Conservation (phyloP, 805 yeast species). For the Saccharomycopsis amapae region DNA sequence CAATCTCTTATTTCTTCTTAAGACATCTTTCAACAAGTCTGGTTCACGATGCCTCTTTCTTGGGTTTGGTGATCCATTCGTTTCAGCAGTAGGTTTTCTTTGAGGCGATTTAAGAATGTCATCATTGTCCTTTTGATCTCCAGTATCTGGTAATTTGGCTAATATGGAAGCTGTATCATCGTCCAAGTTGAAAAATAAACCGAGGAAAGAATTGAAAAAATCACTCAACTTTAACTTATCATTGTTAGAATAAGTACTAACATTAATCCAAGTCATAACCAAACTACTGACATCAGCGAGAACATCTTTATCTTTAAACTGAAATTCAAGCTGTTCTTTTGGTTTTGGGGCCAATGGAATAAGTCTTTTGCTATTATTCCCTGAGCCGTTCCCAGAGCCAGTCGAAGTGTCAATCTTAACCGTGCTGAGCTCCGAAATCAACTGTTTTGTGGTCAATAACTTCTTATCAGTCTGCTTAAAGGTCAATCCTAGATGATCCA, state of each 20-base stretch:
- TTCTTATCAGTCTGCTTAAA: slow-evolving; percentile 97
- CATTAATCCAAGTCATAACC: slow-evolving; percentile 47
- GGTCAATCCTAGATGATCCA: slow-evolving; percentile 92
- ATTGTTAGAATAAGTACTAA: slow-evolving; percentile 50
- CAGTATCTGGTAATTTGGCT: slow-evolving; percentile 10
- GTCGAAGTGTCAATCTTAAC: slow-evolving; percentile 66
- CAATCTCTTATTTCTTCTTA: slow-evolving; percentile 34
- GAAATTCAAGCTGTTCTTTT: slow-evolving; percentile 47
- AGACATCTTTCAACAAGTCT: slow-evolving; percentile 45
- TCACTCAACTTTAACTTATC: slow-evolving; percentile 60
- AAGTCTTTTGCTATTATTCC: slow-evolving; percentile 38
- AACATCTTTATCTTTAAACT: slow-evolving; percentile 49
- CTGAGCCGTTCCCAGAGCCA: slow-evolving; percentile 81
- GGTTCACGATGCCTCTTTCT: slow-evolving; percentile 37
- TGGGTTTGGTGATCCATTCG: slow-evolving; percentile 21
- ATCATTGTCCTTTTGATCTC: slow-evolving; percentile 22
- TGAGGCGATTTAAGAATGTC: slow-evolving; percentile 3
- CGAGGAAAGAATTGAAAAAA: slow-evolving; percentile 54
- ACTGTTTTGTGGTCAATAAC: slow-evolving; percentile 77
- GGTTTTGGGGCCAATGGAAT: slow-evolving; percentile 70
- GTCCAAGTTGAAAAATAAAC: slow-evolving; percentile 51
- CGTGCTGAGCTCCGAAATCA: slow-evolving; percentile 86
- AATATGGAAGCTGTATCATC: slow-evolving; percentile 3
- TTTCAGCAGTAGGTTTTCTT: neutral
- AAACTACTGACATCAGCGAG: slow-evolving; percentile 55